Evolutionary conservation across 2,329 filamentous ascomycete genomes (phyloP).

Genomic region (Hypoxylon rubiginosum): DNA sequence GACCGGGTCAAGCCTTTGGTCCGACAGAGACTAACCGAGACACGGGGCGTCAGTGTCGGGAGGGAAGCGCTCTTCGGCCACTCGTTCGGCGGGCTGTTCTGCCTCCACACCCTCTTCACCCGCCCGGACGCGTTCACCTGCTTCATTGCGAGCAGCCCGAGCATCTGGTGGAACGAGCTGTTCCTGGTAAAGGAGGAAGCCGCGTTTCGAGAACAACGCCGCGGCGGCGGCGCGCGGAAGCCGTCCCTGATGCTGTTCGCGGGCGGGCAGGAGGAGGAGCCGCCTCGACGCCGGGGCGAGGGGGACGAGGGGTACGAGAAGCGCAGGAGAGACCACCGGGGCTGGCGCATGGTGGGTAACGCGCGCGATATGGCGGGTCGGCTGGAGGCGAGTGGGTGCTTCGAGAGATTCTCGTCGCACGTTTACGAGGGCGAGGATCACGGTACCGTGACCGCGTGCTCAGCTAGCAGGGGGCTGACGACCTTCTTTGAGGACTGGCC

Average conservation of each 20-base stretch:
- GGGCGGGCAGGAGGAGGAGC: slow-evolving; percentile 53
- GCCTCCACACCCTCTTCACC: slow-evolving; percentile 59
- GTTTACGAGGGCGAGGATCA: slow-evolving; percentile 52
- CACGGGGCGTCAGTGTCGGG: slow-evolving; percentile 46
- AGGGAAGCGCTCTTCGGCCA: slow-evolving; percentile 63
- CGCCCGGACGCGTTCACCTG: slow-evolving; percentile 51
- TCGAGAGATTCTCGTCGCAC: slow-evolving; percentile 36
- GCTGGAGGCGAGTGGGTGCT: slow-evolving; percentile 28
- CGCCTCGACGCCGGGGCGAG: slow-evolving; percentile 49
- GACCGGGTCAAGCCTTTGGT: slow-evolving; percentile 55
- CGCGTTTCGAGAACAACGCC: slow-evolving; percentile 42
- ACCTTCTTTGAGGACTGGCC: slow-evolving; percentile 41
- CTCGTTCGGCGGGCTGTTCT: slow-evolving; percentile 64
- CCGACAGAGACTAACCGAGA: slow-evolving; percentile 47
- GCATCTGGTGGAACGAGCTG: slow-evolving; percentile 62
- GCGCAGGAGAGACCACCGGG: slow-evolving; percentile 35
- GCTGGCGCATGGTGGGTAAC: slow-evolving; percentile 48
- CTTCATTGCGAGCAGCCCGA: slow-evolving; percentile 60
- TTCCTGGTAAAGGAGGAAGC: slow-evolving; percentile 55
- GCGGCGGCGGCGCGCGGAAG: background rate
- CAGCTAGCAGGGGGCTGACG: slow-evolving; percentile 44
- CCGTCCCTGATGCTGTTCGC: slow-evolving; percentile 53
- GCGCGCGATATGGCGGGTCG: slow-evolving; percentile 42
- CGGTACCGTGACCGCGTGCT: slow-evolving; percentile 49
- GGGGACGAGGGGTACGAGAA: slow-evolving; percentile 49